These are phyloP conservation scores for Pseudopyrenochaeta lycopersici DNA, from an alignment of 2,329 filamentous ascomycete genomes.

Conservation along the genomic window DNA sequence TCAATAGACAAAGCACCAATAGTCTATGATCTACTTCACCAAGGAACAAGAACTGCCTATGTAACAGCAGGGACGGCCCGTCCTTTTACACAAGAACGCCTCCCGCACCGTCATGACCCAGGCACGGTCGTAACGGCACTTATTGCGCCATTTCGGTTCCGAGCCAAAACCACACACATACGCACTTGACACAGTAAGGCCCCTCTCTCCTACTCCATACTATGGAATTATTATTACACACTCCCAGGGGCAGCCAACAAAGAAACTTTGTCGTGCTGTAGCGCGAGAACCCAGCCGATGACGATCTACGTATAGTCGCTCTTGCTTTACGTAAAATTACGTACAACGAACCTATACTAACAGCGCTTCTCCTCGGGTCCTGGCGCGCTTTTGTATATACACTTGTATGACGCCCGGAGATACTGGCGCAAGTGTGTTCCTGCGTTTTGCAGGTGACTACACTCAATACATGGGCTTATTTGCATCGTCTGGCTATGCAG, in stretches of 20 bases:
- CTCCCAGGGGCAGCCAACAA: neutral
- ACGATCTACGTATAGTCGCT: neutral
- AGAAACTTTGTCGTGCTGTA: neutral
- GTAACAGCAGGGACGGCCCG: neutral
- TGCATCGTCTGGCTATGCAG: neutral
- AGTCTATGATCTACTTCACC: neutral
- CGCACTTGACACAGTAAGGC: neutral
- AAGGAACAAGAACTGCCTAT: neutral
- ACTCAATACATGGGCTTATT: neutral
- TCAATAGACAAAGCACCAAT: neutral
- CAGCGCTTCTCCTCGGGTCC: slow-evolving; percentile 36
- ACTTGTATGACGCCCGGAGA: slow-evolving; percentile 1
- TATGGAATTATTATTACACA: too few relatives aligned
- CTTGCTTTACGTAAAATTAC: slow-evolving; percentile 38
- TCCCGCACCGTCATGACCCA: neutral
- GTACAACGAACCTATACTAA: slow-evolving; percentile 26
- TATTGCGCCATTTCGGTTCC: slow-evolving; percentile 13
- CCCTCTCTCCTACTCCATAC: neutral
- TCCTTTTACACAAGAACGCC: neutral
- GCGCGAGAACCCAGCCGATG: neutral
- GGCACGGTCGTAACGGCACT: neutral
- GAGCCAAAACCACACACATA: slow-evolving; percentile 7
- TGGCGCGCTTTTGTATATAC: slow-evolving; percentile 12
- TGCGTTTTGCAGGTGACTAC: neutral
- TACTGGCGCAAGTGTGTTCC: neutral